A percentile compares a stretch with the other conserved stretches of the same genome.
Conservation (phyloP, 2,329 filamentous ascomycete genomes). For the Mollisia scopiformis region DNA sequence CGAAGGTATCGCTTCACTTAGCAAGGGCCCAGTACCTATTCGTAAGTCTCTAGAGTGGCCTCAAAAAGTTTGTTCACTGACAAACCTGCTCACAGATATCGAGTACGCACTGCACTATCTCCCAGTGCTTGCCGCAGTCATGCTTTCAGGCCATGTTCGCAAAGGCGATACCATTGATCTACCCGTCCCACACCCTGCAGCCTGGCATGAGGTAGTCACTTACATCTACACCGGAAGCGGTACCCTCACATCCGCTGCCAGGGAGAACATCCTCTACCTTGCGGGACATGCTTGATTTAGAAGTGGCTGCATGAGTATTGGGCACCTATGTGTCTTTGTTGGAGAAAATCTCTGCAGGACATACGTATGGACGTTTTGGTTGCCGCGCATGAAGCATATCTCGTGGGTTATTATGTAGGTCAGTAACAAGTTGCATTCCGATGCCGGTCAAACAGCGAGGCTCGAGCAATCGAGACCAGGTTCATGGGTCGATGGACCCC, state of each 20-base stretch:
- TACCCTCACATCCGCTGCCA: slow-evolving; percentile 48
- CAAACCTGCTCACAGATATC: slow-evolving; percentile 42
- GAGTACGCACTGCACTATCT: slow-evolving; percentile 51
- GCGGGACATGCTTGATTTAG: slow-evolving; percentile 45
- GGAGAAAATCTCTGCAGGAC: background rate
- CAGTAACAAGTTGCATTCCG: background rate
- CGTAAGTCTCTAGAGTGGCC: slow-evolving; percentile 42
- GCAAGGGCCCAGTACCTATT: slow-evolving; percentile 44
- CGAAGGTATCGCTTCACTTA: slow-evolving; percentile 1
- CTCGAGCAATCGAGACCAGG: background rate
- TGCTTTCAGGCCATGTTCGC: slow-evolving; percentile 55
- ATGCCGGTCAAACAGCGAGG: background rate
- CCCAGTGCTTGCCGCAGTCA: slow-evolving; percentile 56
- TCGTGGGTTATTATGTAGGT: background rate
- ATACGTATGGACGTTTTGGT: background rate
- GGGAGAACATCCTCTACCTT: slow-evolving; percentile 57
- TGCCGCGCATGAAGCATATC: background rate
- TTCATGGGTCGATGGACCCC: background rate
- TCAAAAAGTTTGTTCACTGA: background rate
- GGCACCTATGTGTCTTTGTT: background rate
- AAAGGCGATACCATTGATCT: slow-evolving; percentile 59
- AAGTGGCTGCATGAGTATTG: background rate
- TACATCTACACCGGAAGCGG: slow-evolving; percentile 57
- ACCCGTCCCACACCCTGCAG: slow-evolving; percentile 58
- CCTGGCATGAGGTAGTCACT: slow-evolving; percentile 57